Evolutionary conservation across 192 early-diverging fungal species (phyloP), one percentile per base, ranked within the genome.

Genomic region (Coemansia sp.): DNA sequence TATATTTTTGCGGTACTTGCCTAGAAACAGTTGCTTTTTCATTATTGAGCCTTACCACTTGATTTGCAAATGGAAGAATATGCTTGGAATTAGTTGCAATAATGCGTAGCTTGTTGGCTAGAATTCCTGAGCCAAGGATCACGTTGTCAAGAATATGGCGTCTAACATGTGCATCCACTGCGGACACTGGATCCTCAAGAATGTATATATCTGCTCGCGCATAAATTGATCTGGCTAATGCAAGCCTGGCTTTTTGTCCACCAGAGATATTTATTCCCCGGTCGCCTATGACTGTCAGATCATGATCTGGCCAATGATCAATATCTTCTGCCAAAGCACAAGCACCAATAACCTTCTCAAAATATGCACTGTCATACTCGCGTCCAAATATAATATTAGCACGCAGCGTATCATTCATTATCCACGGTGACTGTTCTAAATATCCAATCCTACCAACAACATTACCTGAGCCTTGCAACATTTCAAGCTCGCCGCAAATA

Each of bases 401-500:
- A 38, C 34, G 34, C 10, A 38, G 34, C 10, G 34, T 38, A 38
- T 38, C 34, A 38, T 38, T 38, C 34, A 38, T 38, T 38, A 38
- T 59, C 58, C 58, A 59, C 0, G 93, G 84, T 6, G 83, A 84
- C 52, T 94, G 93, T 14, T 91, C 82, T 18, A 82, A 84, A 68
- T 93, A 95, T 9, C 88, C 88, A 18, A 94, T 74, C 7, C 73
- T 76, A 7, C 89, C 88, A 24, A 84, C 81, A 18, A 90, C 74
- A 4, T 67, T 55, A 4, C 91, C 82, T n/a, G 62, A 6, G 3
- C 62, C 62, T 22, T 56, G 34, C 5, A 62, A 55, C 28, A 80
- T 74, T 52, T 76, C 84, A 81, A 91, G 88, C 62, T 93, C 92
- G 10, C 92, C 88, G 21, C 93, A 80, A 41, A 95, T 66, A 10